Evolutionary conservation across 345 rosid genomes (phyloP), one percentile per base, ranked within the genome.

Genomic region (Eucalyptus cladocalyx): DNA sequence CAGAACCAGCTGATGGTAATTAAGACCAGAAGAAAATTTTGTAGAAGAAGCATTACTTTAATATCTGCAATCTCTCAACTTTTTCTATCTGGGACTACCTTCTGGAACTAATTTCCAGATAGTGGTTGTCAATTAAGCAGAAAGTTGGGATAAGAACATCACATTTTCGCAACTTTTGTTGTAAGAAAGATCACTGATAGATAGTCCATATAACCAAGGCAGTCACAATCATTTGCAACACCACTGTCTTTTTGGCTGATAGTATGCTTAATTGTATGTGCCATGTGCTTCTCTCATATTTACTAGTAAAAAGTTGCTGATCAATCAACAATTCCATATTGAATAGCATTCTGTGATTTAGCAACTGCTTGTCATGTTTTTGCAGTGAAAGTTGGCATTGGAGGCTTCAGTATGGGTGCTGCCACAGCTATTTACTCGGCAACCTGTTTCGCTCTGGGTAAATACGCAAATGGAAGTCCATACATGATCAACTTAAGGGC

Each of bases 401-500:
- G 99, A 89, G 99, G 99, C 89, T 97, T 98, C 92, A 97, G 99
- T 65, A 98, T 96, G 98, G 99, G 99, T 91, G 98, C 97, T 87
- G 98, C 99, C 42, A 94, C 95, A 86, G 92, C 99, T 80, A 95
- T 98, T 30, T 98, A 98, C 93, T 97, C 99, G n/a, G 97, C 98
- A 42, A 94, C 96, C 45, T 96, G 96, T 91, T 97, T 87, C 58
- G 94, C 97, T 45, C 91, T 93, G 49, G 96, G 98, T 80, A 94
- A 94, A 91, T 95, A 94, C 90, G 95, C 94, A 89, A 94, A 93
- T 92, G 99, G 98, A 28, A 93, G 93, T 43, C 93, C 93, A 65
- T 97, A 95, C 90, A 92, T 91, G 40, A 87, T 95, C 89, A 95
- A 95, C 94, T 89, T 98, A 89, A 94, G 92, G 91, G 95, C 94